Conservation (phyloP, 176 grass and related monocot species). For the Alopecurus myosuroides region DNA sequence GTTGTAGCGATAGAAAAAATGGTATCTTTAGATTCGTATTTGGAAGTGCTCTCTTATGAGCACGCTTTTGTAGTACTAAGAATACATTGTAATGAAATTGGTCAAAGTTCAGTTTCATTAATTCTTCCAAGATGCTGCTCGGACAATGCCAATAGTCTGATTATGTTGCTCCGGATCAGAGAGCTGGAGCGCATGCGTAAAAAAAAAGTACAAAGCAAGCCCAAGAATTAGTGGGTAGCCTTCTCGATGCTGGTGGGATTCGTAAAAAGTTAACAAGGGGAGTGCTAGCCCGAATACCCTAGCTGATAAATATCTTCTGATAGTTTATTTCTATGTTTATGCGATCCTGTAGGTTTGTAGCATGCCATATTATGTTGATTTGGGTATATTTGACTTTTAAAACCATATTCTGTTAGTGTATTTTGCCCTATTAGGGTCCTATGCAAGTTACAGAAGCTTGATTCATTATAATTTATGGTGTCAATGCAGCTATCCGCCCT, state of each 20-base stretch:
- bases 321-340: conserved; percentile 3
- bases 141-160: not conserved
- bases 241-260: not conserved
- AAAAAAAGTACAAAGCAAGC: not conserved
- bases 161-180: not conserved
- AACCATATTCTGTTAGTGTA: not conserved
- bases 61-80: not conserved
- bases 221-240: not conserved
- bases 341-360: conserved; percentile 8
- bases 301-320: not conserved
- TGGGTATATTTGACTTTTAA: conserved; percentile 20
- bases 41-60: not conserved
- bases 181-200: not conserved
- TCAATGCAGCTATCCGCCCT: conserved; percentile 79
- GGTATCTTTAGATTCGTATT: not conserved
- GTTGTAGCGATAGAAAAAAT: not conserved
- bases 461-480: conserved; percentile 29
- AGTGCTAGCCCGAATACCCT: not conserved
- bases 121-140: not conserved
- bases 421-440: conserved; percentile 19
- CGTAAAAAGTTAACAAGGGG: not conserved
- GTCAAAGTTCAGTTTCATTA: not conserved
- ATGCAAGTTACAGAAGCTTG: conserved; percentile 17
- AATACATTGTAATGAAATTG: not conserved
- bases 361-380: conserved; percentile 11